phyloP scores from a whole-genome alignment of 1,284 basidiomycete species.

The Moesziomyces parantarcticus region DNA sequence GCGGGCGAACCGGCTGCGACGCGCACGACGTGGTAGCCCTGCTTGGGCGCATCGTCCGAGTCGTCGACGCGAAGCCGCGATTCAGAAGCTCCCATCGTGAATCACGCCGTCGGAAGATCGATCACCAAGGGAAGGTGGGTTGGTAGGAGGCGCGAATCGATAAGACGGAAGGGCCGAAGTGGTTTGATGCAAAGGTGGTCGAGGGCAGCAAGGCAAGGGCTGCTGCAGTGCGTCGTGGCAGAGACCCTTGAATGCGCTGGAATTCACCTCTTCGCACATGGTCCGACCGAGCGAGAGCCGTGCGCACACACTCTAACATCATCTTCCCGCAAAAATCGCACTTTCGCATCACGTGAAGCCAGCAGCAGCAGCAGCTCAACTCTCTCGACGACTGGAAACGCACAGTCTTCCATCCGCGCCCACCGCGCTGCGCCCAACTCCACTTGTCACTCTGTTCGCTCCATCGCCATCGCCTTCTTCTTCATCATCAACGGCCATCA shows the following conservation, averaged over 20 bases:
- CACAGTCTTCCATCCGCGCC: constrained; percentile 10
- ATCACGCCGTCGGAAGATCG: neutral
- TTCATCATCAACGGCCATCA: neutral
- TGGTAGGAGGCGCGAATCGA: neutral
- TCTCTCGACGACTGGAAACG: neutral
- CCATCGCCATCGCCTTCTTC: neutral
- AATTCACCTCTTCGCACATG: constrained; percentile 8
- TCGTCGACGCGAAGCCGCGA: constrained; percentile 42
- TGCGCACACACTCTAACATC: neutral
- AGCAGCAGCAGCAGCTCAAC: constrained; percentile 1
- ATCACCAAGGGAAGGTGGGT: neutral
- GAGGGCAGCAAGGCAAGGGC: neutral
- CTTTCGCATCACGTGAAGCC: constrained; percentile 31
- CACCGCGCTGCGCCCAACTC: constrained; percentile 9
- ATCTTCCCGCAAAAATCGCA: neutral
- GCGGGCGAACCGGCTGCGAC: constrained; percentile 68
- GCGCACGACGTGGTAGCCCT: constrained; percentile 66
- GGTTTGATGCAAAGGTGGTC: too few species aligned
- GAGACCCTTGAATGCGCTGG: constrained; percentile 10
- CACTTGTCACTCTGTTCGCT: neutral
- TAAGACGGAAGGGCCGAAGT: too few species aligned
- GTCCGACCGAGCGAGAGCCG: constrained; percentile 33
- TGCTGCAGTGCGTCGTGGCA: neutral
- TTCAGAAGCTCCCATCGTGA: constrained; percentile 43
- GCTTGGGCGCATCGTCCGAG: constrained; percentile 54